Evolutionary conservation across 2,329 filamentous ascomycete genomes (phyloP).

Genomic region (Fusarium temperatum): DNA sequence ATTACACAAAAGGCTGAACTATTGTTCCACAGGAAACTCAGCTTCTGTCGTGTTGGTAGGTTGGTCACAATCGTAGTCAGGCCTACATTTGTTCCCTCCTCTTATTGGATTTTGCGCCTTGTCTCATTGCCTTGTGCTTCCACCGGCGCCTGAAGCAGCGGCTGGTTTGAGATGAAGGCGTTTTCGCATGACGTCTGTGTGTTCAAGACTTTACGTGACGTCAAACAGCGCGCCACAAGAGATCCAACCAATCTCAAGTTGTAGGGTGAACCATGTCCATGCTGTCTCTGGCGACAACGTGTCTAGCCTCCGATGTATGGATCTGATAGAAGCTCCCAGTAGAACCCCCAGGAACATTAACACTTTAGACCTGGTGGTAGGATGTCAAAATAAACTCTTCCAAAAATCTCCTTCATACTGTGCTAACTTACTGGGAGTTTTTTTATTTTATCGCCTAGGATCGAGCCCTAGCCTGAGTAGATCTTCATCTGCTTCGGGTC

Average conservation of each 20-base stretch:
- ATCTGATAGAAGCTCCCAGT: neutral
- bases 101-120: constrained; percentile 6
- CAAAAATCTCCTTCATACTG: neutral
- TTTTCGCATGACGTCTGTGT: constrained; percentile 41
- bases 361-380: neutral
- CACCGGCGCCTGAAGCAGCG: constrained; percentile 36
- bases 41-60: constrained; percentile 11
- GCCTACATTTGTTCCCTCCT: neutral
- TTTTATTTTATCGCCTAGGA: neutral
- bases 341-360: neutral
- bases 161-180: constrained; percentile 26
- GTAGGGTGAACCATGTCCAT: constrained; percentile 27
- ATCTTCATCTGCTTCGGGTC: neutral
- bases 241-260: constrained; percentile 44
- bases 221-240: constrained; percentile 43
- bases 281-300: constrained; percentile 40
- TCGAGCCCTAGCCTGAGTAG: neutral
- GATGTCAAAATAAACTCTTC: neutral
- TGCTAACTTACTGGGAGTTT: neutral
- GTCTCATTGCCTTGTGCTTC: constrained; percentile 26
- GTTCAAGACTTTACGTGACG: constrained; percentile 35
- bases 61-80: neutral
- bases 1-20: neutral
- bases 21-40: constrained; percentile 15
- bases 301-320: constrained; percentile 23